phyloP scores from a whole-genome alignment of 2,329 filamentous ascomycete species.

The Byssochlamys sp. region DNA sequence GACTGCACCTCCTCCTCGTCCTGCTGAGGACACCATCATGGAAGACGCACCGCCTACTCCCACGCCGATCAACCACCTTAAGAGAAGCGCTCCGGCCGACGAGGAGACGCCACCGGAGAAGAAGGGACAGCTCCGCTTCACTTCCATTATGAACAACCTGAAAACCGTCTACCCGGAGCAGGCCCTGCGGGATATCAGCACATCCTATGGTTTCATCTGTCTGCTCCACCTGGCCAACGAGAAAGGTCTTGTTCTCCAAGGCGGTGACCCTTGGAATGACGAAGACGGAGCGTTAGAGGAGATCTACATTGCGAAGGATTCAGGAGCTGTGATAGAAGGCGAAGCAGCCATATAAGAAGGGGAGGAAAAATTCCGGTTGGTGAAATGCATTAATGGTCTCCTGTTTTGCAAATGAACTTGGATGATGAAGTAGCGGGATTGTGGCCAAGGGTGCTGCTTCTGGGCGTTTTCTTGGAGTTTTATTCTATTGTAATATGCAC shows the following conservation, averaged over 20 bases:
- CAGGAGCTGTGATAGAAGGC: constrained; percentile 31
- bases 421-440: not conserved
- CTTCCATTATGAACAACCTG: constrained; percentile 78
- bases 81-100: constrained; percentile 21
- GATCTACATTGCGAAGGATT: constrained; percentile 34
- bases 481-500: not conserved
- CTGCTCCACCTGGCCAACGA: constrained; percentile 85
- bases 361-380: not conserved
- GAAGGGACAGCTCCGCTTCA: constrained; percentile 64
- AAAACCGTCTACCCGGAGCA: constrained; percentile 77
- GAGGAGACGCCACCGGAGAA: constrained; percentile 33
- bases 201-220: constrained; percentile 79
- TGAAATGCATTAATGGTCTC: not conserved
- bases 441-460: not conserved
- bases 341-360: constrained; percentile 9
- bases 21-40: constrained; percentile 5
- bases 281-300: constrained; percentile 32
- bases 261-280: constrained; percentile 36
- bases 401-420: not conserved
- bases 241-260: constrained; percentile 71
- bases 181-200: constrained; percentile 87
- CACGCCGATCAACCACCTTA: constrained; percentile 23
- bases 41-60: constrained; percentile 13
- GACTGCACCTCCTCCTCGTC: constrained; percentile 6
- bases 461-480: not conserved